Percentiles rank a stretch among this genome's conserved stretches.
These are phyloP conservation scores for Fusarium buxicola DNA, from an alignment of 2,329 filamentous ascomycete species.

Conservation along the genomic window DNA sequence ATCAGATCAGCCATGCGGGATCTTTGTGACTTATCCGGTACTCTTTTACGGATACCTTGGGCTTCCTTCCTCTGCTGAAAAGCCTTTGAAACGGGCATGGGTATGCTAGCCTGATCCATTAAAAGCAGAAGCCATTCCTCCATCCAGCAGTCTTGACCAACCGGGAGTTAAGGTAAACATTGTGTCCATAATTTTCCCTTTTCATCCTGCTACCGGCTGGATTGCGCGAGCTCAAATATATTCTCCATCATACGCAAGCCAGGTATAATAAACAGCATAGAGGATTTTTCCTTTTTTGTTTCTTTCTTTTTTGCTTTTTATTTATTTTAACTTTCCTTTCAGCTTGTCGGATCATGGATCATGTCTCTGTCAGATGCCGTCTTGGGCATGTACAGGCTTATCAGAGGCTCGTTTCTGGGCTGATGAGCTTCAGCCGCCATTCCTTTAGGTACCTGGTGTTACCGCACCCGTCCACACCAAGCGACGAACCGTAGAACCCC, in stretches of 20 bases:
- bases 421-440: slow-evolving; percentile 34
- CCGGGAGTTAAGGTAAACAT: slow-evolving; percentile 14
- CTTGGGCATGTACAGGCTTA: not conserved
- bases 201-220: slow-evolving; percentile 12
- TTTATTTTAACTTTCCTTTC: not conserved
- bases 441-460: slow-evolving; percentile 12
- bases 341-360: not conserved
- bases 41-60: not conserved
- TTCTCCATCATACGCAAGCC: slow-evolving; percentile 6
- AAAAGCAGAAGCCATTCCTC: not conserved
- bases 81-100: not conserved
- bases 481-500: slow-evolving; percentile 17
- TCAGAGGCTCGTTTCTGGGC: slow-evolving; percentile 18
- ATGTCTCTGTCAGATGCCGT: slow-evolving; percentile 1
- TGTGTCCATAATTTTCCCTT: slow-evolving; percentile 9
- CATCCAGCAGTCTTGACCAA: slow-evolving; percentile 13
- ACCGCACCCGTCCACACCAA: slow-evolving; percentile 10
- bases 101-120: slow-evolving; percentile 4
- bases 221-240: slow-evolving; percentile 22
- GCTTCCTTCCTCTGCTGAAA: not conserved
- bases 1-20: slow-evolving; percentile 5
- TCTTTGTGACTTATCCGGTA: not conserved
- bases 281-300: too few relatives aligned
- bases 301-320: too few relatives aligned
- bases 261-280: not conserved